Base-by-base conservation (phyloP, 2,329 filamentous ascomycete species). In the Aspergillus costaricaensis region DNA sequence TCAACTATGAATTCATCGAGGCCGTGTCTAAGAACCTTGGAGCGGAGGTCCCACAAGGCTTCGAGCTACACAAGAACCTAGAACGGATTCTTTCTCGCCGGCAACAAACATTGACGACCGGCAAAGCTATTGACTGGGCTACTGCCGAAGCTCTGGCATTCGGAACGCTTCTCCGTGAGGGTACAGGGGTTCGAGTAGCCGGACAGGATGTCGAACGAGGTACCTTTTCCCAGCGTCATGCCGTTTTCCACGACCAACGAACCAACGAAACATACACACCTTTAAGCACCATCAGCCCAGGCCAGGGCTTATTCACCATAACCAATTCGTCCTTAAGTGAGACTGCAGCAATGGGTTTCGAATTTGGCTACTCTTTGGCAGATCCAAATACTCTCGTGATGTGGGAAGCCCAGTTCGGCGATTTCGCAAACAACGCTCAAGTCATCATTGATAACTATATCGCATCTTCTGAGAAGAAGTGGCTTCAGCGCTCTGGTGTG, bases 351-450 rank as follows among this genome's bases (percentile, higher is more conserved):
- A 85, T 99, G 63, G 95, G 95, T 57, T 99, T 99, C 76, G 95
- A 99, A 80, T 99, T 99, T 73, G 95, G 95, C 62, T 99, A 99
- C 83, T 99, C 95, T 2, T 82, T 99, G 62, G 96, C 93, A 27
- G 98, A 95, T 27, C 95, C 95, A 60, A 96, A 97, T 75, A 94
- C 95, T 38, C 87, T 99, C 23, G 94, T 99, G 70, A 96, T 99
- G 88, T 99, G 95, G 95, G 95, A 99, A 82, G 95, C 95, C 41
- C 95, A 99, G 80, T 99, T 99, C 73, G 95, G 95, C 84, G 95
- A 99, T 80, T 99, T 99, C 73, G 95, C 95, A 84, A 99, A 99
- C 86, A 99, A 97, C 74, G 94, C 95, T 47, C 95, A 99, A 81
- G 96, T 92, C 77, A 96, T 99, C 79, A 96, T 99, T 74, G 95